Percentiles rank a stretch among this genome's conserved stretches.
These are phyloP conservation scores for Pogostemon cablin DNA, from an alignment of 257 asterid genomes.

Conservation along the genomic window DNA sequence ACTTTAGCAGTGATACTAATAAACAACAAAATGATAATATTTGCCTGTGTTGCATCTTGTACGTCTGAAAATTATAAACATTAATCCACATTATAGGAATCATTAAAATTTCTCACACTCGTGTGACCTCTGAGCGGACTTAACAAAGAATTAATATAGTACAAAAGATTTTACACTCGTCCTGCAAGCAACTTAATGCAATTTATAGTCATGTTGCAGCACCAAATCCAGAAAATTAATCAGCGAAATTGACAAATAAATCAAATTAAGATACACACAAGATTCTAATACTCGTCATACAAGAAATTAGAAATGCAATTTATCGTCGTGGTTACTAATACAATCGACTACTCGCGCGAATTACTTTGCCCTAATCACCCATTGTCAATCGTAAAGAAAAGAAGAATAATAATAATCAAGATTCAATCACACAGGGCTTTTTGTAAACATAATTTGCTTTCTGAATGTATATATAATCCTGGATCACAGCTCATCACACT, in stretches of 20 bases:
- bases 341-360: background rate
- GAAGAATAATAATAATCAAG: no score
- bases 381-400: background rate
- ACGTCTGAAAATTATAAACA: background rate
- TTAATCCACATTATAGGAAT: background rate
- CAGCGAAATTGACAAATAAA: no score
- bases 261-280: no score
- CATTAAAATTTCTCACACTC: constrained; percentile 2
- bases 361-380: constrained; percentile 13
- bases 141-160: background rate
- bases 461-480: background rate
- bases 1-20: no score
- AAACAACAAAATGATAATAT: no score
- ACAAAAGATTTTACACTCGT: background rate
- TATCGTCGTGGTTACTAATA: background rate
- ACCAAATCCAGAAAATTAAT: background rate
- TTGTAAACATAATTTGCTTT: background rate
- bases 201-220: background rate
- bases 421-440: background rate
- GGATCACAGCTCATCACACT: background rate
- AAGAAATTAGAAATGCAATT: no score
- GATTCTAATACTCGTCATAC: no score
- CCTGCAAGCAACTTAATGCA: constrained; percentile 7
- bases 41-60: background rate
- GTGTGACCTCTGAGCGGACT: background rate